Evolutionary conservation across 441 rosid genomes (phyloP).

Genomic region (Pelargonium cotyledonis): DNA sequence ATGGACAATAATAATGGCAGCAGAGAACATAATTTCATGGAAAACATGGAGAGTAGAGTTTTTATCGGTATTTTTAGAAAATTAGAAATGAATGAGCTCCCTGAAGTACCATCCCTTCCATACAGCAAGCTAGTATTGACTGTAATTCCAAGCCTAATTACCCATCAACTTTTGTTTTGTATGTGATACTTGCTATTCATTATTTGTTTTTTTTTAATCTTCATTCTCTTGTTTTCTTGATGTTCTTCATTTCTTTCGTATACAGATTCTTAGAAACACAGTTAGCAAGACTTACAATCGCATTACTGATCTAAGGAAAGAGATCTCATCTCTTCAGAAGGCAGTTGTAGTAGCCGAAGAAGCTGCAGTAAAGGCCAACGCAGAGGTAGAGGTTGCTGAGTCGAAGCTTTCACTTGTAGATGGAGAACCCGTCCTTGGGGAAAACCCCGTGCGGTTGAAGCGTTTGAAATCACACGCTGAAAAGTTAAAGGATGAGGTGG

Average conservation of each 20-base stretch:
- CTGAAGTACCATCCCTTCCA: not conserved
- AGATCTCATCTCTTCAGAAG: slow-evolving; percentile 61
- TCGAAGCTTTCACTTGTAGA: slow-evolving; percentile 74
- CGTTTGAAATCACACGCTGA: slow-evolving; percentile 69
- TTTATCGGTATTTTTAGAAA: not conserved
- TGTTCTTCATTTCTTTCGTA: slow-evolving; percentile 14
- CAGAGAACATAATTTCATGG: not conserved
- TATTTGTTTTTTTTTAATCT: not conserved
- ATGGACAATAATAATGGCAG: not conserved
- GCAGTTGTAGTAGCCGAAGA: slow-evolving; percentile 60
- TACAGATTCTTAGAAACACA: slow-evolving; percentile 86
- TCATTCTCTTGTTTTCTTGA: not conserved
- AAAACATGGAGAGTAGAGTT: not conserved
- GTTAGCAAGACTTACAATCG: slow-evolving; percentile 90
- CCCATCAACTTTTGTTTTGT: not conserved
- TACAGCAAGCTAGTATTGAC: not conserved
- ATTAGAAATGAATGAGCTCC: not conserved
- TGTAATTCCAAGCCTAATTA: not conserved
- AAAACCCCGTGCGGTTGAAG: slow-evolving; percentile 73
- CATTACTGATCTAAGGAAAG: slow-evolving; percentile 84
- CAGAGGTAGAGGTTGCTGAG: slow-evolving; percentile 75
- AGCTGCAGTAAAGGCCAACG: slow-evolving; percentile 63
- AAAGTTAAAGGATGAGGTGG: slow-evolving; percentile 56
- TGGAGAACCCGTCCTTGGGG: slow-evolving; percentile 94
- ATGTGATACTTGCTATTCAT: not conserved